A percentile compares a stretch with the other conserved stretches of the same genome.
phyloP scores from a whole-genome alignment of 106 monocot genomes.

The Acanthochlamys bracteata region DNA sequence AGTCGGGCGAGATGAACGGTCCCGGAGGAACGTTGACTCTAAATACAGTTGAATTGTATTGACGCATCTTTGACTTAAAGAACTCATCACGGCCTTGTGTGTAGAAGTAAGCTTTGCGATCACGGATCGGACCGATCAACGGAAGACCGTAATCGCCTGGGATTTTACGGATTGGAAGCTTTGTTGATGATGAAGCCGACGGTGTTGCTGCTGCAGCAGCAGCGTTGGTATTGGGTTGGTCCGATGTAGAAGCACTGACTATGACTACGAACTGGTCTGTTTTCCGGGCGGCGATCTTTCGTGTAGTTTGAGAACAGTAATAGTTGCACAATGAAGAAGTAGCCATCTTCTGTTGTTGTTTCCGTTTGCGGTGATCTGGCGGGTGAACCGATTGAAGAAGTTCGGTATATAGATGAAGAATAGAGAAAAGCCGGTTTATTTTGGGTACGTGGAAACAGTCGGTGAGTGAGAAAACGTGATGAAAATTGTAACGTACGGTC shows the following conservation, averaged over 20 bases:
- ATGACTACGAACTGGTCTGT: neutral
- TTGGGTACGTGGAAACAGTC: no score
- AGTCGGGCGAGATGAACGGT: slow-evolving; percentile 49
- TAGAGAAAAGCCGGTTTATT: no score
- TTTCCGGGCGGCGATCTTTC: neutral
- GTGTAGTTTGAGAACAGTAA: neutral
- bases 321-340: neutral
- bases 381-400: no score
- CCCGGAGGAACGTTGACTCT: slow-evolving; percentile 90
- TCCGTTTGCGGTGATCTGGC: no score
- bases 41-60: slow-evolving; percentile 65
- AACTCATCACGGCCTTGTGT: slow-evolving; percentile 62
- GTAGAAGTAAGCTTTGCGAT: slow-evolving; percentile 62
- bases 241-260: slow-evolving; percentile 8
- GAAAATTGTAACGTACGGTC: no score
- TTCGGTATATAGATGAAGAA: no score
- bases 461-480: no score
- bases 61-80: slow-evolving; percentile 48
- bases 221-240: neutral
- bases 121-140: slow-evolving; percentile 37
- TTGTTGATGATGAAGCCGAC: neutral
- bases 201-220: neutral
- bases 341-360: neutral
- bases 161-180: slow-evolving; percentile 43
- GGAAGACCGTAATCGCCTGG: slow-evolving; percentile 61